phyloP scores from a whole-genome alignment of 768 basidiomycete genomes.

The Amanita exitialis region DNA sequence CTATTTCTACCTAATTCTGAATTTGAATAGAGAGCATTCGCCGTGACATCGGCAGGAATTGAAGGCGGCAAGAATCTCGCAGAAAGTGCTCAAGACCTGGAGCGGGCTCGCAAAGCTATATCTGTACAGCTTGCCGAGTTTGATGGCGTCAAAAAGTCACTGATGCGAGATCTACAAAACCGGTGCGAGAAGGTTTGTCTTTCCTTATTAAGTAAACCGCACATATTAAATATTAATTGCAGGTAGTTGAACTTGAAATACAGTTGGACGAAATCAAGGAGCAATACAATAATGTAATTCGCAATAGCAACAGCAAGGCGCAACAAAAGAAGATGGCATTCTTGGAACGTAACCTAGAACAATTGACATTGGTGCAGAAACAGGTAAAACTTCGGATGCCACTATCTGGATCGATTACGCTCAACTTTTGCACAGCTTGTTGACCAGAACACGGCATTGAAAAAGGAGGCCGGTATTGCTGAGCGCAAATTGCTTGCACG shows the following conservation, averaged over 20 bases:
- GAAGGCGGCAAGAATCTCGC: constrained; percentile 96
- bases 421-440: constrained; percentile 55
- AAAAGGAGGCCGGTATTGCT: constrained; percentile 95
- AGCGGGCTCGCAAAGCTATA: constrained; percentile 92
- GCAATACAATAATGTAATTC: constrained; percentile 97
- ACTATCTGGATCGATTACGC: constrained; percentile 10
- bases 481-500: constrained; percentile 94
- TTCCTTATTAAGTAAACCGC: constrained; percentile 2
- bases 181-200: constrained; percentile 90
- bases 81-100: constrained; percentile 94
- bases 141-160: constrained; percentile 95
- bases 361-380: constrained; percentile 92
- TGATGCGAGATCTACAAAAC: constrained; percentile 98
- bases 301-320: constrained; percentile 96
- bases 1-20: constrained; percentile 3
- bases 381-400: constrained; percentile 44
- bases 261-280: constrained; percentile 98
- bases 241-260: constrained; percentile 99
- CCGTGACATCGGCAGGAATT: constrained; percentile 93
- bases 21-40: constrained; percentile 75
- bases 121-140: constrained; percentile 98
- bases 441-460: constrained; percentile 93
- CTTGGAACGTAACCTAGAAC: constrained; percentile 92
- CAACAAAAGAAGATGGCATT: constrained; percentile 99
- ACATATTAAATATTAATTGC: constrained; percentile 12